These are phyloP conservation scores for Luffa acutangula DNA, from an alignment of 306 rosid species.

Conservation along the genomic window DNA sequence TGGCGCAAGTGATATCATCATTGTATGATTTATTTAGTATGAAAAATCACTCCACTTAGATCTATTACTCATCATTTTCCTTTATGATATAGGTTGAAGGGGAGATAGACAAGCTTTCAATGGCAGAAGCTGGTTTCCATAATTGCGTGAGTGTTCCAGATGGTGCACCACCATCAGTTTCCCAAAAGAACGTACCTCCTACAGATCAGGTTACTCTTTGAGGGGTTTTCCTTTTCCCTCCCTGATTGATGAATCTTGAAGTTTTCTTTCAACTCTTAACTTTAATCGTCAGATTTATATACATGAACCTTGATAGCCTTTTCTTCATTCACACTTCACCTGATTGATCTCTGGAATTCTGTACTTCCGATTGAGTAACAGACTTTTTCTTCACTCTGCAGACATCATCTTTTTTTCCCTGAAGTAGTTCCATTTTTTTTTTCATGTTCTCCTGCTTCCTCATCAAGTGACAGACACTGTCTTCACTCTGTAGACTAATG, in stretches of 20 bases:
- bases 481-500: no score
- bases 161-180: slow-evolving; percentile 79
- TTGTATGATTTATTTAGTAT: slow-evolving; percentile 42
- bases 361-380: not conserved
- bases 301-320: not conserved
- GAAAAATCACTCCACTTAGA: slow-evolving; percentile 3
- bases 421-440: not conserved
- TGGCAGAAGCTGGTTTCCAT: slow-evolving; percentile 93
- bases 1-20: slow-evolving; percentile 64
- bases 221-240: not conserved
- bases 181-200: slow-evolving; percentile 60
- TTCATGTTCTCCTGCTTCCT: not conserved
- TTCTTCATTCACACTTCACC: not conserved
- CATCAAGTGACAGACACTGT: not conserved
- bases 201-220: slow-evolving; percentile 38
- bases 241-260: not conserved
- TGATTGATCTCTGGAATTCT: not conserved
- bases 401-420: not conserved
- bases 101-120: slow-evolving; percentile 91
- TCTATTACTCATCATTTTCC: slow-evolving; percentile 8
- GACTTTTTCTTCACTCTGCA: not conserved
- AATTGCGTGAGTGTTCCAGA: slow-evolving; percentile 97
- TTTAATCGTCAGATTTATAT: not conserved
- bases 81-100: slow-evolving; percentile 74
- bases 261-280: not conserved